Evolutionary conservation across 768 basidiomycete species (phyloP), one percentile per base, ranked within the genome.

Genomic region (Agaricus blazei): DNA sequence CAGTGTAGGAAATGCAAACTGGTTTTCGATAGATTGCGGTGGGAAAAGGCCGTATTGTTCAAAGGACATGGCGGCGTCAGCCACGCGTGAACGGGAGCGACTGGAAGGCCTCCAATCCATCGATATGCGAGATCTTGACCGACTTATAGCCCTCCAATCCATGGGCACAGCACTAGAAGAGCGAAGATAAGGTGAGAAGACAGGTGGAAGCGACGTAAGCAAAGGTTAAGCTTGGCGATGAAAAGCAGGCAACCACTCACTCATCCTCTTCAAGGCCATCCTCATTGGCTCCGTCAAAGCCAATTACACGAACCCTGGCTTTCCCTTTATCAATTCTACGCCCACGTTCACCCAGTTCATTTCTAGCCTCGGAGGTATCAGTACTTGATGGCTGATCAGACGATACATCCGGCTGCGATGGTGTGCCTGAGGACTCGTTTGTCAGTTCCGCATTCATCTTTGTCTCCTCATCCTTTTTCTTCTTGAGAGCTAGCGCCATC

Each of bases 401-500:
- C 40, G 58, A 49, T 37, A 59, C 45, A 37, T 56, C 51, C 64
- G 62, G 36, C 60, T 45, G 51, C 44, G 61, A 55, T 51, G 53
- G 55, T 40, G 52, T 48, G 44, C 49, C 54, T 29, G 31, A 31
- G 40, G 44, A 37, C 48, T 56, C 48, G 29, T 50, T 56, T 41
- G 48, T 59, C 54, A 52, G 50, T 48, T 55, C 58, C 50, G 54
- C 14, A 29, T 37, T 52, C 54, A 47, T 43, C 49, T 29, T 55
- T 58, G 70, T 71, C 58, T 82, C 75, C 53, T 87, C 85, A 43
- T 88, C 87, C 70, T 85, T 85, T 74, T 87, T 87, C 80, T 90
- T 96, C 77, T 88, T 88, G 54, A 99, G 73, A 11, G 90, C 92
- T 66, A 99, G 75, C 26, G 94, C 89, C 95, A 98, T 98, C 93